Evolutionary conservation across 1,284 basidiomycete species (phyloP).

Genomic region (Rhodotorula sp.): DNA sequence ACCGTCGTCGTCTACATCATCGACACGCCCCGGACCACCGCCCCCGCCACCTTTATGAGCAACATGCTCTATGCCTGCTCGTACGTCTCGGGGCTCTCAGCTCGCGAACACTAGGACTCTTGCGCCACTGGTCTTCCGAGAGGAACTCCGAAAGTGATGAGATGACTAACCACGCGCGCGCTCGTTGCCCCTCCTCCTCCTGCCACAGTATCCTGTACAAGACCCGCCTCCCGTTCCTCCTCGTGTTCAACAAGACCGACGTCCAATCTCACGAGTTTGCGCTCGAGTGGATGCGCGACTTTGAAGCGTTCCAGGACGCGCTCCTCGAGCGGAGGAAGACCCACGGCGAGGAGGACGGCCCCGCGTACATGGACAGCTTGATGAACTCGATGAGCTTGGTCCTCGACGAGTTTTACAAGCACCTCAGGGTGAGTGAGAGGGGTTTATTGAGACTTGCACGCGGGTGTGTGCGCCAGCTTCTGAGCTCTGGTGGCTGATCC

Average conservation of each 20-base stretch:
- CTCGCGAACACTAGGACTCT: not conserved
- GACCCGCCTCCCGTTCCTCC: constrained; percentile 91
- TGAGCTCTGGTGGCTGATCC: not conserved
- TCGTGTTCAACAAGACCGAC: constrained; percentile 99
- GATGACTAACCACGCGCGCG: not conserved
- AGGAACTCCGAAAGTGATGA: not conserved
- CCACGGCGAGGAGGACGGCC: constrained; percentile 66
- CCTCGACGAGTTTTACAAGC: constrained; percentile 97
- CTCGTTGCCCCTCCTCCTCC: not conserved
- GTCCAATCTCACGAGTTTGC: constrained; percentile 83
- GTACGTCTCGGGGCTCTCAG: constrained; percentile 52
- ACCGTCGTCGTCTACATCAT: constrained; percentile 96
- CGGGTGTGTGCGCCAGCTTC: not conserved
- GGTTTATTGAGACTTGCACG: not conserved
- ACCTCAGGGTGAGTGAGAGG: constrained; percentile 67
- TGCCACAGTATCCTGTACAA: constrained; percentile 87
- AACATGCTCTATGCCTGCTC: constrained; percentile 99
- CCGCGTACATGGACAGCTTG: constrained; percentile 96
- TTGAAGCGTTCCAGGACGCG: constrained; percentile 66
- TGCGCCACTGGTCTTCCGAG: too few species aligned
- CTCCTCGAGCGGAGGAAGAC: constrained; percentile 49
- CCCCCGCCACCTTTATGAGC: constrained; percentile 98
- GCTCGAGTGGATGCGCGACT: constrained; percentile 97
- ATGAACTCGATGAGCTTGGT: constrained; percentile 99
- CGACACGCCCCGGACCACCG: constrained; percentile 90